A percentile compares a stretch with the other conserved stretches of the same genome.
Evolutionary conservation across 164 flowering plant genomes (phyloP).

Genomic region (Magnolia kwangsiensis): DNA sequence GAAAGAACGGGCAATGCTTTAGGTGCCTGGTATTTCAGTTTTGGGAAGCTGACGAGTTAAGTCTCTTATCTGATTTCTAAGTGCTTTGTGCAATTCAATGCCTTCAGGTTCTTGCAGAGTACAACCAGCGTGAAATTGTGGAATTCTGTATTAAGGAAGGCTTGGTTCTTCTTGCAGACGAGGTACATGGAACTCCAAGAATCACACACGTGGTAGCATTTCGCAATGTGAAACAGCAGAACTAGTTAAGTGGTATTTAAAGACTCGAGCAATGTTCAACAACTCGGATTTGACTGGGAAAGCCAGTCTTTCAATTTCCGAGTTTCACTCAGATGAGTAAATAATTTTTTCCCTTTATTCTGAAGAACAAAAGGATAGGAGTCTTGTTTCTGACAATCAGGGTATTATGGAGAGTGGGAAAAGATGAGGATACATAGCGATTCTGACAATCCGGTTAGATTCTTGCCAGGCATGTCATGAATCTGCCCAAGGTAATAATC

Average conservation of each 20-base stretch:
- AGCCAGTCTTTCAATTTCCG: no score
- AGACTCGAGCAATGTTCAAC: no score
- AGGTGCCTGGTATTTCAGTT: no score
- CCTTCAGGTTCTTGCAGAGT: constrained; percentile 84
- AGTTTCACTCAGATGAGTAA: no score
- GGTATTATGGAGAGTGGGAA: constrained; percentile 94
- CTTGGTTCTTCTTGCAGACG: constrained; percentile 96
- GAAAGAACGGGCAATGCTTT: no score
- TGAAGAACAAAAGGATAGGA: no score
- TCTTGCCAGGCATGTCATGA: constrained; percentile 97
- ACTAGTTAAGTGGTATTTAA: no score
- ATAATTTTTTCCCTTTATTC: no score
- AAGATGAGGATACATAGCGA: constrained; percentile 99
- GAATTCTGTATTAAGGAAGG: constrained; percentile 93
- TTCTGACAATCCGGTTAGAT: constrained; percentile 96
- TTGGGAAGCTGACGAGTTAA: no score
- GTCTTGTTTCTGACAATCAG: constrained; percentile 25
- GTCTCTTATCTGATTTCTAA: neutral
- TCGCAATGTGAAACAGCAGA: no score
- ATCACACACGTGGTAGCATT: no score
- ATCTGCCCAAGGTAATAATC: constrained; percentile 78
- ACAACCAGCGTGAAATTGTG: constrained; percentile 80
- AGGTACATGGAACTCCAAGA: constrained; percentile 40
- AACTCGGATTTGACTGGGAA: no score
- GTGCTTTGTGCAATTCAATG: neutral